Evolutionary conservation across 495 filamentous ascomycete genomes (phyloP).

Genomic region (Neurospora sublineolata): DNA sequence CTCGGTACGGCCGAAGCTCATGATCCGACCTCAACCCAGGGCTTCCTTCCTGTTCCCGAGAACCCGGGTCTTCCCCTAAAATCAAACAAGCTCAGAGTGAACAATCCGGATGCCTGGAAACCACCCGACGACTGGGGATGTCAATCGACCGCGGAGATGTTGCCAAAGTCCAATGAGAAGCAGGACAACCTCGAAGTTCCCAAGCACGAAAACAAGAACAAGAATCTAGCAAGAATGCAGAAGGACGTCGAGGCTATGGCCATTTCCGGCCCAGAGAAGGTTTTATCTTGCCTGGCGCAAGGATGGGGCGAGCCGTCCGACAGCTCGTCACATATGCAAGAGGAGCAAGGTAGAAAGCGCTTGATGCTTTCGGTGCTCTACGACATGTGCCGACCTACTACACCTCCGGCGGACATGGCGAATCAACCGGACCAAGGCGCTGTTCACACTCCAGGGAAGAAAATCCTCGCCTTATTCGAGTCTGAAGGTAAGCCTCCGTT

Average conservation of each 20-base stretch:
- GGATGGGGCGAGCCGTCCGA: conserved; percentile 28
- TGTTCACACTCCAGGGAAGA: conserved; percentile 1
- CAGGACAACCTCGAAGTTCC: background rate
- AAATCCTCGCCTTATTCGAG: conserved; percentile 33
- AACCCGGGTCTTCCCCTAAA: background rate
- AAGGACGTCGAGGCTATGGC: conserved; percentile 33
- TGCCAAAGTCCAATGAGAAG: background rate
- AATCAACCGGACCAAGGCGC: background rate
- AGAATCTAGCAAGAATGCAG: conserved; percentile 20
- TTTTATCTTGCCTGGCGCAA: conserved; percentile 34
- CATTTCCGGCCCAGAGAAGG: conserved; percentile 28
- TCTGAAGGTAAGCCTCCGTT: conserved; percentile 21
- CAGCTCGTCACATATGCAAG: conserved; percentile 21
- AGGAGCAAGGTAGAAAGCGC: conserved; percentile 29
- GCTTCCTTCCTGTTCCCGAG: background rate
- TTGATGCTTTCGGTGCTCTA: conserved; percentile 34
- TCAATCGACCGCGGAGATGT: conserved; percentile 1
- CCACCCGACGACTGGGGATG: conserved; percentile 11
- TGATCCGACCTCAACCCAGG: background rate
- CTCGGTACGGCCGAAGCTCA: background rate
- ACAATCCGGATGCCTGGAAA: conserved; percentile 31
- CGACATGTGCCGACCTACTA: conserved; percentile 2
- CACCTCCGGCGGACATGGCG: background rate
- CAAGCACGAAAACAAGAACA: background rate
- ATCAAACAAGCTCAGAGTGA: conserved; percentile 7